Base-by-base conservation (phyloP, 805 yeast species). In the Citeromyces nyonsensis region DNA sequence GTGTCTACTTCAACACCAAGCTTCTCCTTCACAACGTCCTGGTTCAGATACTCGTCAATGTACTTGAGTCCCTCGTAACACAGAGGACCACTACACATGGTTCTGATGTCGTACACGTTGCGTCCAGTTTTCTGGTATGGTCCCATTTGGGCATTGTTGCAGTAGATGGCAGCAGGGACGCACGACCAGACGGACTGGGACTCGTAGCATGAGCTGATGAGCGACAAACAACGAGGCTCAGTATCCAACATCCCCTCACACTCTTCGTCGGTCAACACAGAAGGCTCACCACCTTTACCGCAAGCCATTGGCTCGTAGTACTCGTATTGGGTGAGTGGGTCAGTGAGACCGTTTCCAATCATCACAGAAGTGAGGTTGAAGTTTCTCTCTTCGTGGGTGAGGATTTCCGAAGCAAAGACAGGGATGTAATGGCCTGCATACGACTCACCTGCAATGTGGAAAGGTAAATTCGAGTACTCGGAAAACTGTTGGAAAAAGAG, bases 341-440 rank as follows among this genome's bases (percentile, higher is more conserved):
- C 86, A 10, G 86, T 71, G 94, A 95, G 88, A 1, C 95, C 96
- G 54, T 88, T 88, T 10, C 95, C 95, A 36, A 91, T 76, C 39
- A 85, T 40, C 6, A 84, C 48, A 0, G 88, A 91, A 38, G 67
- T 60, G 36, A 86, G 50, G 35, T 74, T 59, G 25, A 64, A 40
- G 3, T 41, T 32, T 3, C 26, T 66, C 55, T 2, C 61, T 55
- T 31, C 71, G 42, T 65, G 54, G 2, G 61, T 54, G 31, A 71
- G 42, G 4, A 88, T 60, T 1, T 69, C 72, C 26, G 67, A 58
- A 0, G 88, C 93, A 37, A 86, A 69, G 51, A 79, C 82, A 1
- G 98, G 97, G 34, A 91, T 80, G 49, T 84, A 91, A 50, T 91
- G 96, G 13, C 98, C 98, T 1, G 97, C 97, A 55, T 79, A 91